Evolutionary conservation across 2,329 filamentous ascomycete genomes (phyloP).

Genomic region (Aureobasidium musti): DNA sequence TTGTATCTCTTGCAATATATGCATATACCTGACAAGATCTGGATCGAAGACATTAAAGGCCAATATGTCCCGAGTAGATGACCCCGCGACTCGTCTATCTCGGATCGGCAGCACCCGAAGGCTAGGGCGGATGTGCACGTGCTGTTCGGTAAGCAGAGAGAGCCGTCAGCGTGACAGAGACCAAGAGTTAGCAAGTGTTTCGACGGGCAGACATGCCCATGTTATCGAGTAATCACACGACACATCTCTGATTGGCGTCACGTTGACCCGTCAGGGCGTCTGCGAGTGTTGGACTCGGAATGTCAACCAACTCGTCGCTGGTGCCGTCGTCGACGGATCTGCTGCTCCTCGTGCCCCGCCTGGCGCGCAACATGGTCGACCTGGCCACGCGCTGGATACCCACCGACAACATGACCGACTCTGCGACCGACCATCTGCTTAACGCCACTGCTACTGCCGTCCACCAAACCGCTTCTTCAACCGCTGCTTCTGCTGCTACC

Average conservation of each 20-base stretch:
- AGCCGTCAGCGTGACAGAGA: not conserved
- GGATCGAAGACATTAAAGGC: not conserved
- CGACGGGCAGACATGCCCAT: not conserved
- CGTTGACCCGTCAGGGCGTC: not conserved
- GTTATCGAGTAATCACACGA: not conserved
- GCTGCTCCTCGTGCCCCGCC: constrained; percentile 67
- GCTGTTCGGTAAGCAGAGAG: not conserved
- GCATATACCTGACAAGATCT: not conserved
- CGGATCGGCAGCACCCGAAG: not conserved
- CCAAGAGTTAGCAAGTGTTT: not conserved
- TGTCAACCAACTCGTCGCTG: constrained; percentile 18
- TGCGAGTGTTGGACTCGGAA: not conserved
- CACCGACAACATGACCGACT: constrained; percentile 56
- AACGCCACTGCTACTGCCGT: constrained; percentile 47
- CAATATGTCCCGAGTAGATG: no score
- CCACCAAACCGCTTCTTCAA: constrained; percentile 46
- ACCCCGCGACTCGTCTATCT: not conserved
- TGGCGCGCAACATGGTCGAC: constrained; percentile 68
- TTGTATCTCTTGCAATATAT: not conserved
- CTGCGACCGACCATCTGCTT: constrained; percentile 39
- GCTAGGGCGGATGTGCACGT: not conserved
- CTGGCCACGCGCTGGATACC: constrained; percentile 57
- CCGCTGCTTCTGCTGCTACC: constrained; percentile 27
- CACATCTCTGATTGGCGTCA: not conserved
- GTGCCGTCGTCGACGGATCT: constrained; percentile 52